phyloP scores from a whole-genome alignment of 2,329 filamentous ascomycete genomes.

The Verticillium zaregamsianum region DNA sequence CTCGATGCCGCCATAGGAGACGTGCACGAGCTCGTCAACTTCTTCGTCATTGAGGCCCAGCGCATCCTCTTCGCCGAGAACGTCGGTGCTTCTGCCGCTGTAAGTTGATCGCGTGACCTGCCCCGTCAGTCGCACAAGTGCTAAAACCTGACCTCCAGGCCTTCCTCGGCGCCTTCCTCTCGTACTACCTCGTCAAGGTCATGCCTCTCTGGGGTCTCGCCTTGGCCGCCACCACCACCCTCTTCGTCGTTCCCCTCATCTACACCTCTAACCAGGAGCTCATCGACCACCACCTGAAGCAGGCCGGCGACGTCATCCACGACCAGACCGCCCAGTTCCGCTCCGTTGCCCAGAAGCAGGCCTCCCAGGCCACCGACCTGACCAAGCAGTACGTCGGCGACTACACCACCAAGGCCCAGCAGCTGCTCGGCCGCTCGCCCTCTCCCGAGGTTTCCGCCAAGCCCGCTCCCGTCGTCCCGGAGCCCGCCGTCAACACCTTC shows the following conservation, averaged over 20 bases:
- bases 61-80: conserved; percentile 67
- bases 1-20: conserved; percentile 59
- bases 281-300: conserved; percentile 59
- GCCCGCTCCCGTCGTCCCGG: conserved; percentile 19
- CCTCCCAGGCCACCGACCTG: conserved; percentile 55
- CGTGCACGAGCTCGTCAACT: conserved; percentile 65
- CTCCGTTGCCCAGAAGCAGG: conserved; percentile 59
- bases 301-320: conserved; percentile 53
- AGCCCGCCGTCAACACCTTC: conserved; percentile 10
- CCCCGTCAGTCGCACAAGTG: background rate
- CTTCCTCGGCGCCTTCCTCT: conserved; percentile 56
- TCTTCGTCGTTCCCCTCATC: conserved; percentile 60
- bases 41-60: conserved; percentile 67
- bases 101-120: conserved; percentile 34
- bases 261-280: conserved; percentile 67
- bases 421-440: conserved; percentile 48
- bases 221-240: conserved; percentile 52
- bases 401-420: conserved; percentile 64
- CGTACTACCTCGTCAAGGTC: conserved; percentile 66
- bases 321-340: conserved; percentile 61
- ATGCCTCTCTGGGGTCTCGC: conserved; percentile 67
- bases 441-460: conserved; percentile 37
- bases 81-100: conserved; percentile 52
- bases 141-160: conserved; percentile 35
- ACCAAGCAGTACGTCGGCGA: conserved; percentile 67